Evolutionary conservation across 306 rosid genomes (phyloP), one percentile per base, ranked within the genome.

Genomic region (Vigna radiata): DNA sequence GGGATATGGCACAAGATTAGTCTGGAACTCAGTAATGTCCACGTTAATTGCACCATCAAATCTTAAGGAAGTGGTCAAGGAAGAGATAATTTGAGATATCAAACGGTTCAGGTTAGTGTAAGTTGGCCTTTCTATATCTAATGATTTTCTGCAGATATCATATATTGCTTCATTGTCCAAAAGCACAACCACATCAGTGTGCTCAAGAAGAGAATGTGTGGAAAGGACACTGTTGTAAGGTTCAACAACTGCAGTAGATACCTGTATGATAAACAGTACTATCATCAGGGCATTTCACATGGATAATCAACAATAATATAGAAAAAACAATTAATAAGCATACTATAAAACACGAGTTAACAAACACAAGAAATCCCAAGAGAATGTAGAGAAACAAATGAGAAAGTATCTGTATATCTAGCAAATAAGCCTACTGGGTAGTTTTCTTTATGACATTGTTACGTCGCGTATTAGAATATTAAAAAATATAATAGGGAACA

Each of bases 161-260:
- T 90, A 90, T 75, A 90, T 90, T 53, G 96, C 93, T 82, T 90
- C 96, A 18, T 90, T 90, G 91, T 90, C 96, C 76, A 88, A 78
- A 84, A 90, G 91, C 82, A 90, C 93, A 73, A 85, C 84, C 58
- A 90, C 96, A 50, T 90, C 96, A 64, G 96, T 88, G 86, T 90
- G 96, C 75, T 90, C 93, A 78, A 90, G 90, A 79, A 90, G 87
- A 49, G 96, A 82, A 82, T 90, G 96, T 37, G 96, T 90, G 66
- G 96, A 90, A 27, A 90, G 96, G 58, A 90, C 96, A 71, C 96
- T 90, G 88, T 90, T 90, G 86, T 90, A 90, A 50, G 96, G 96
- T 71, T 90, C 96, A 52, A 90, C 96, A 43, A 90, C 96, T 65
- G 93, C 93, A n/a, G 96, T 90, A 67, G 96, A 90, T 63, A 90